Percentiles rank a stretch among this genome's conserved stretches.
These are phyloP conservation scores for Samsoniella hepiali DNA, from an alignment of 2,329 filamentous ascomycete genomes.

Conservation along the genomic window DNA sequence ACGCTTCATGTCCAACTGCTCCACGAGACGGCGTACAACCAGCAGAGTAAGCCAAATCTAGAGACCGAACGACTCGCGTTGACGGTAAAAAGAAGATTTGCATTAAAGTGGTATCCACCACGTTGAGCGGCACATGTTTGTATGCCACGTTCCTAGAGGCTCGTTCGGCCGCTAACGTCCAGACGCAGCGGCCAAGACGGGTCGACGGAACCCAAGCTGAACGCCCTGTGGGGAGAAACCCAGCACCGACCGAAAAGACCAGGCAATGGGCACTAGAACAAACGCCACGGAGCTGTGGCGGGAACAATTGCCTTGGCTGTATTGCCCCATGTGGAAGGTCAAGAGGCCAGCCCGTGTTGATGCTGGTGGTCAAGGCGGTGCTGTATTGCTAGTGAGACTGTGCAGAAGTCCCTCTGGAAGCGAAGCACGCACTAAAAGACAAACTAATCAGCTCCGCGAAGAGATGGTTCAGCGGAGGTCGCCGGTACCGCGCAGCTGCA, in stretches of 20 bases:
- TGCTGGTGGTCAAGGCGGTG: neutral
- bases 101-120: neutral
- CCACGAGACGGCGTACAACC: neutral
- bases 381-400: neutral
- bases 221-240: neutral
- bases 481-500: neutral
- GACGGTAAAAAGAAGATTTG: neutral
- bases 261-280: neutral
- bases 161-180: neutral
- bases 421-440: neutral
- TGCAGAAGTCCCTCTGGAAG: neutral
- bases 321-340: slow-evolving; percentile 14
- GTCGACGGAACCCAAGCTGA: slow-evolving; percentile 3
- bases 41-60: neutral
- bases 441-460: neutral
- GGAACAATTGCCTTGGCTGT: slow-evolving; percentile 7
- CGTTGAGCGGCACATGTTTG: neutral
- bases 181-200: neutral
- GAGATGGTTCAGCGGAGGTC: slow-evolving; percentile 1
- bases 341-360: slow-evolving; percentile 4
- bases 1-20: neutral
- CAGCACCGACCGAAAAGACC: neutral
- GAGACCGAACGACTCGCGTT: slow-evolving; percentile 1
- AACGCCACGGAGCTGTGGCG: neutral
- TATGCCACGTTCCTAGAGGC: slow-evolving; percentile 1